phyloP scores from a whole-genome alignment of 2,329 filamentous ascomycete species.

The Neoscytalidium dimidiatum region DNA sequence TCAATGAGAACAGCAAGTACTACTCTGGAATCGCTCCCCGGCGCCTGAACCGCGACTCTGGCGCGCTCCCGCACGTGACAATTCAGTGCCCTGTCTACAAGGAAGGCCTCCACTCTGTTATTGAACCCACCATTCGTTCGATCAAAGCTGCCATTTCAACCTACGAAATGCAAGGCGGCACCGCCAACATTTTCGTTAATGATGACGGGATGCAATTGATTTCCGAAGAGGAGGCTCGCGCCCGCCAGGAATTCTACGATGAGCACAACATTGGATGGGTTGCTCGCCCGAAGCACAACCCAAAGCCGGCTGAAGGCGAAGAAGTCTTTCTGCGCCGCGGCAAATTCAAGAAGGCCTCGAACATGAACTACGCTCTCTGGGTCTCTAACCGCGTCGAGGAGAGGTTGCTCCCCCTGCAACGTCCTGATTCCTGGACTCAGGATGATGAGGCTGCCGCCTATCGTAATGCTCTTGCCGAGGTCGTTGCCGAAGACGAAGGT shows the following conservation, averaged over 20 bases:
- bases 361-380: slow-evolving; percentile 71
- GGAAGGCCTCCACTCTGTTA: slow-evolving; percentile 54
- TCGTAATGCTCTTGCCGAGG: slow-evolving; percentile 50
- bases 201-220: slow-evolving; percentile 74
- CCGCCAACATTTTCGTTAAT: slow-evolving; percentile 75
- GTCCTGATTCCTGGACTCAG: slow-evolving; percentile 61
- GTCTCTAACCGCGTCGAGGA: slow-evolving; percentile 69
- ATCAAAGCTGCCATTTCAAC: slow-evolving; percentile 77
- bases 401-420: slow-evolving; percentile 60
- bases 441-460: slow-evolving; percentile 50
- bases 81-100: slow-evolving; percentile 47
- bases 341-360: slow-evolving; percentile 66
- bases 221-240: slow-evolving; percentile 47
- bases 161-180: slow-evolving; percentile 76
- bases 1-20: slow-evolving; percentile 48
- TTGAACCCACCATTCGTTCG: slow-evolving; percentile 74
- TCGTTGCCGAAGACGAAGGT: slow-evolving; percentile 55
- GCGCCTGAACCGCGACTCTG: slow-evolving; percentile 38
- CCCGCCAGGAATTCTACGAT: slow-evolving; percentile 50
- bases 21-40: slow-evolving; percentile 46
- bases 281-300: slow-evolving; percentile 53
- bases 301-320: slow-evolving; percentile 51
- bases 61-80: slow-evolving; percentile 57
- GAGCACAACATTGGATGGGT: slow-evolving; percentile 54
- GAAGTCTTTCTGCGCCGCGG: slow-evolving; percentile 57